These are phyloP conservation scores for Eimeria necatrix DNA, from an alignment of 169 alveolate genomes.

Conservation along the genomic window DNA sequence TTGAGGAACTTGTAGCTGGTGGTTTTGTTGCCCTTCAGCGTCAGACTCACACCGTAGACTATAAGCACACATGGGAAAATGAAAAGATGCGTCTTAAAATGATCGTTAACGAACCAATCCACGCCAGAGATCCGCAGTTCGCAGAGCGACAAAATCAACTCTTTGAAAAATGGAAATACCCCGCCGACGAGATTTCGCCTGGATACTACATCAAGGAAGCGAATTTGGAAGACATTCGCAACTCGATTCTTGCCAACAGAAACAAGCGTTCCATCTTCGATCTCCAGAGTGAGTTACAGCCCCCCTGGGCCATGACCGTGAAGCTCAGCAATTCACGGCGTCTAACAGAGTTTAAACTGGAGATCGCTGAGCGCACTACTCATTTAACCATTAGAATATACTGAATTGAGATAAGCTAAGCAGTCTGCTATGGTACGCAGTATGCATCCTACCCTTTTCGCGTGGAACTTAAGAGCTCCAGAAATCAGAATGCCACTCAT, in stretches of 20 bases:
- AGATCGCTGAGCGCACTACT: too few relatives aligned
- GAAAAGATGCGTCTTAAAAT: conserved; percentile 50
- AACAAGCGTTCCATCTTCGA: conserved; percentile 61
- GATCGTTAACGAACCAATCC: conserved; percentile 57
- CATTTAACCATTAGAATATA: too few relatives aligned
- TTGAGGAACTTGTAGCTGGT: conserved; percentile 63
- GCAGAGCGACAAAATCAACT: conserved; percentile 21
- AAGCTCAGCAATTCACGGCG: too few relatives aligned
- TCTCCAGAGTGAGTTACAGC: conserved; percentile 42
- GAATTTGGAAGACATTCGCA: conserved; percentile 31
- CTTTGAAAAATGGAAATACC: conserved; percentile 38
- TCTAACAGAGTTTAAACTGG: too few relatives aligned
- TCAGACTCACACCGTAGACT: conserved; percentile 61
- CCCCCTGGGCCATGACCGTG: neutral
- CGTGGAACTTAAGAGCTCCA: too few relatives aligned
- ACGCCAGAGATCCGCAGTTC: conserved; percentile 51
- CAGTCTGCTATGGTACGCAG: too few relatives aligned
- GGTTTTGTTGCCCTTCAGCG: conserved; percentile 73
- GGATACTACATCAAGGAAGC: conserved; percentile 70
- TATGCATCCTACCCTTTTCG: too few relatives aligned
- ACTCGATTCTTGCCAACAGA: conserved; percentile 54
- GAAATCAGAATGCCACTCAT: too few relatives aligned
- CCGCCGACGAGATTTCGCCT: conserved; percentile 65
- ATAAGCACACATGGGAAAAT: conserved; percentile 51
- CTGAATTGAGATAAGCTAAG: too few relatives aligned